Evolutionary conservation across 805 yeast species (phyloP).

Genomic region (Suhomyces emberorum): DNA sequence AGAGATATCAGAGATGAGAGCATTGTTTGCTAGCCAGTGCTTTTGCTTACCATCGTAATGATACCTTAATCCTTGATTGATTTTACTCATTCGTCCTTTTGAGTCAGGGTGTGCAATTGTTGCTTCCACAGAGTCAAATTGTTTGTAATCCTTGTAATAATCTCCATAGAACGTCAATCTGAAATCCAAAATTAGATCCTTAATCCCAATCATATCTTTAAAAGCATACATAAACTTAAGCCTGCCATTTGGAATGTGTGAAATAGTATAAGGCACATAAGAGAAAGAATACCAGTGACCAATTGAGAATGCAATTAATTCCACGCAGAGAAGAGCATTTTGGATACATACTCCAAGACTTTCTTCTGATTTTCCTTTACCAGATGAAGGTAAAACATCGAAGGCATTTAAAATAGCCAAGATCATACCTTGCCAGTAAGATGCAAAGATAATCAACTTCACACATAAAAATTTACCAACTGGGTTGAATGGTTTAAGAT

Average conservation of each 20-base stretch:
- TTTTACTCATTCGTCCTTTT: conserved; percentile 58
- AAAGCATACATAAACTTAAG: conserved; percentile 60
- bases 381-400: conserved; percentile 39
- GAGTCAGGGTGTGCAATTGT: conserved; percentile 67
- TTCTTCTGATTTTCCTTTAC: conserved; percentile 18
- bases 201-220: conserved; percentile 69
- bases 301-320: conserved; percentile 78
- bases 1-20: conserved; percentile 9
- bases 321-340: conserved; percentile 76
- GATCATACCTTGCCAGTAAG: conserved; percentile 92
- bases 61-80: conserved; percentile 81
- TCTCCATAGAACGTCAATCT: conserved; percentile 66
- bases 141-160: conserved; percentile 68
- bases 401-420: conserved; percentile 51
- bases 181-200: conserved; percentile 80
- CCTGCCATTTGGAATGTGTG: conserved; percentile 64
- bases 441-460: conserved; percentile 89
- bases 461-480: conserved; percentile 92
- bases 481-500: conserved; percentile 76
- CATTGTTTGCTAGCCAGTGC: conserved; percentile 62
- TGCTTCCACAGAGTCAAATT: conserved; percentile 79
- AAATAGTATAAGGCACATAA: conserved; percentile 63
- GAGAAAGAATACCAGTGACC: conserved; percentile 90
- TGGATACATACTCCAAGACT: conserved; percentile 62
- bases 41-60: conserved; percentile 72